Evolutionary conservation across 164 flowering plant species (phyloP), one percentile per base, ranked within the genome.

Genomic region (Magnolia sinica): DNA sequence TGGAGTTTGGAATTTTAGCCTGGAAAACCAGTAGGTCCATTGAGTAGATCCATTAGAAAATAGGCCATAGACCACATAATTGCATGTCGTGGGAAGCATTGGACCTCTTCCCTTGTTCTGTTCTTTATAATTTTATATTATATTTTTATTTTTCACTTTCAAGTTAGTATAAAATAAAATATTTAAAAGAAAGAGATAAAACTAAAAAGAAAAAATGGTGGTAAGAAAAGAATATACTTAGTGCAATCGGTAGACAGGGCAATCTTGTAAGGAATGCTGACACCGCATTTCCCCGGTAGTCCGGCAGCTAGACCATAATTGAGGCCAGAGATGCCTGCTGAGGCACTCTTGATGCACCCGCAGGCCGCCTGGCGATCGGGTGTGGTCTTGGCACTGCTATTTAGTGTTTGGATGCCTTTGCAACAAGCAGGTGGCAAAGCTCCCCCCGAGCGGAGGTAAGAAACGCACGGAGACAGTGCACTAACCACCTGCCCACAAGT

Each of bases 211-310:
- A 27, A 24, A 27, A 27, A 27, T 27, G 29, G 29, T 27, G 29
- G 29, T 27, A 27, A 27, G 29, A 27, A 27, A 27, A 27, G 29
- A 27, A 27, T 27, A 27, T 68, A 77, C 79, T 66, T 72, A 13
- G 76, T 65, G 31, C 76, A 72, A 49, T 77, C 79, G 8, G 69
- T 72, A 16, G 59, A 16, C n/a, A 72, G 75, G 11, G 63, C 19
- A 29, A 77, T 72, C 20, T 50, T 52, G 72, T 50, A 73, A 19
- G 71, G 72, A n/a, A 77, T 13, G 31, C 22, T 8, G n/a, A 72
- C 76, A 13, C 76, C 76, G 8, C 79, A 77, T 31, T 65, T n/a
- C 10, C 50, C 23, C 11, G 79, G 76, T 50, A 77, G 75, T 20
- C 11, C 6, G 10, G 16, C 8, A 55, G 73, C 24, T 9, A 51